A percentile compares a stretch with the other conserved stretches of the same genome.
Conservation (phyloP, 2,329 filamentous ascomycete genomes). For the Stagonosporopsis chrysanthemi region DNA sequence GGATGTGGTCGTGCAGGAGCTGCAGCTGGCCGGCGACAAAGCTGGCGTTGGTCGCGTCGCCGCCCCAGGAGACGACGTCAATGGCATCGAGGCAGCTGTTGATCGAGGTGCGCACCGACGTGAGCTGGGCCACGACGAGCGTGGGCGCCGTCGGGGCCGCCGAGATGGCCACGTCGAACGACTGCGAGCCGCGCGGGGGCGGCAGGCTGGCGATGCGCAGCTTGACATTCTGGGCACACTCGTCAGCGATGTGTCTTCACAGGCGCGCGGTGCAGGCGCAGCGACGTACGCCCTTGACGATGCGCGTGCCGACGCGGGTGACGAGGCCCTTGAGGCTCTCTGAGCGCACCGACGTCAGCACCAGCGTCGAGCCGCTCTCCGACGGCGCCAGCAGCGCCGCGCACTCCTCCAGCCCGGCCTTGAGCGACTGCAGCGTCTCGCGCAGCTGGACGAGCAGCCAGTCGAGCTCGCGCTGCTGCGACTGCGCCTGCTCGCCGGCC, state of each 20-base stretch:
- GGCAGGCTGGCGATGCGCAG: slow-evolving; percentile 76
- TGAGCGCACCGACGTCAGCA: slow-evolving; percentile 83
- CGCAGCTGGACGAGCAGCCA: slow-evolving; percentile 70
- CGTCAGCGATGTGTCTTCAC: slow-evolving; percentile 9
- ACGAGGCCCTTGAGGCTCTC: slow-evolving; percentile 93
- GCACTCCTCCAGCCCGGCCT: slow-evolving; percentile 84
- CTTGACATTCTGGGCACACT: slow-evolving; percentile 69
- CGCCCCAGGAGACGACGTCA: slow-evolving; percentile 76
- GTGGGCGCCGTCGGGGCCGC: slow-evolving; percentile 62
- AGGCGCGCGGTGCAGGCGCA: slow-evolving; percentile 42
- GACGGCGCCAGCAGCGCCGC: slow-evolving; percentile 83
- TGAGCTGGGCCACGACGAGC: slow-evolving; percentile 73
- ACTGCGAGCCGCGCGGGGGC: slow-evolving; percentile 59
- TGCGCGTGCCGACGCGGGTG: slow-evolving; percentile 86
- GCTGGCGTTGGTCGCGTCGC: slow-evolving; percentile 65
- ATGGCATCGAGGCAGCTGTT: slow-evolving; percentile 85
- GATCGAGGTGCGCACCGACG: slow-evolving; percentile 75
- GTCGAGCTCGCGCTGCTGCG: slow-evolving; percentile 65
- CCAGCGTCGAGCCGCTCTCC: slow-evolving; percentile 86
- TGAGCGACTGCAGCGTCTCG: slow-evolving; percentile 67
- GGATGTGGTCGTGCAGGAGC: slow-evolving; percentile 66
- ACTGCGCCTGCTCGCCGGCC: slow-evolving; percentile 60
- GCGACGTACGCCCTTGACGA: slow-evolving; percentile 79
- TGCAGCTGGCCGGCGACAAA: slow-evolving; percentile 67
- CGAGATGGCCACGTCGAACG: slow-evolving; percentile 62